Evolutionary conservation across 805 yeast genomes (phyloP).

Genomic region (Saccharomycodes ludwigii): DNA sequence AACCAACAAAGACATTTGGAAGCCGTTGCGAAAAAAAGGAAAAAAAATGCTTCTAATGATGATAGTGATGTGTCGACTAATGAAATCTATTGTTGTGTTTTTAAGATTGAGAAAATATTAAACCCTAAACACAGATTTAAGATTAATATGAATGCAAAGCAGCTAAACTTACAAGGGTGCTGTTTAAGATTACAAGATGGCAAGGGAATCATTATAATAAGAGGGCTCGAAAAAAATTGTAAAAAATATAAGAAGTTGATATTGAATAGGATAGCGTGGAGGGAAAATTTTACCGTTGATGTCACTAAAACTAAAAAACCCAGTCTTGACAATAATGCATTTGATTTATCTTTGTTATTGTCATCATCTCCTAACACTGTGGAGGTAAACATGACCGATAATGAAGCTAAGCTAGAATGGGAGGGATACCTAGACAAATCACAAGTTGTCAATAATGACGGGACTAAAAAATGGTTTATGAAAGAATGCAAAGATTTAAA

Average conservation of each 20-base stretch:
- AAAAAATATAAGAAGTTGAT: slow-evolving; percentile 53
- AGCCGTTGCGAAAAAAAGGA: slow-evolving; percentile 9
- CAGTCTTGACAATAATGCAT: slow-evolving; percentile 9
- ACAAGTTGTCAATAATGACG: background rate
- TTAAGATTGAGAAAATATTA: slow-evolving; percentile 37
- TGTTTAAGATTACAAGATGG: slow-evolving; percentile 33
- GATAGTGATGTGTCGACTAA: background rate
- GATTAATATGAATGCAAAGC: slow-evolving; percentile 71
- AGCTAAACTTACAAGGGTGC: slow-evolving; percentile 53
- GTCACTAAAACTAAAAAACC: too few species aligned
- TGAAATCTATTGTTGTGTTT: slow-evolving; percentile 33
- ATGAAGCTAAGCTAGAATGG: slow-evolving; percentile 48
- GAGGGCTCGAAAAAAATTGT: slow-evolving; percentile 57
- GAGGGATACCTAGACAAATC: slow-evolving; percentile 40
- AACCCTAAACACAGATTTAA: slow-evolving; percentile 63
- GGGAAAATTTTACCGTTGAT: slow-evolving; percentile 31
- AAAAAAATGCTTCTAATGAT: background rate
- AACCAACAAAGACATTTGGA: slow-evolving; percentile 45
- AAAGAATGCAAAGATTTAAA: slow-evolving; percentile 39
- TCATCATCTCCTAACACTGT: background rate
- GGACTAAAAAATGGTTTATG: slow-evolving; percentile 44
- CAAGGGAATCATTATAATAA: slow-evolving; percentile 53
- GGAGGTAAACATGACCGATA: slow-evolving; percentile 29
- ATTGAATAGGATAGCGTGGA: slow-evolving; percentile 58
- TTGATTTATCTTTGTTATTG: slow-evolving; percentile 7